Conservation (phyloP, 805 yeast species). For the Starmerella roubikii region DNA sequence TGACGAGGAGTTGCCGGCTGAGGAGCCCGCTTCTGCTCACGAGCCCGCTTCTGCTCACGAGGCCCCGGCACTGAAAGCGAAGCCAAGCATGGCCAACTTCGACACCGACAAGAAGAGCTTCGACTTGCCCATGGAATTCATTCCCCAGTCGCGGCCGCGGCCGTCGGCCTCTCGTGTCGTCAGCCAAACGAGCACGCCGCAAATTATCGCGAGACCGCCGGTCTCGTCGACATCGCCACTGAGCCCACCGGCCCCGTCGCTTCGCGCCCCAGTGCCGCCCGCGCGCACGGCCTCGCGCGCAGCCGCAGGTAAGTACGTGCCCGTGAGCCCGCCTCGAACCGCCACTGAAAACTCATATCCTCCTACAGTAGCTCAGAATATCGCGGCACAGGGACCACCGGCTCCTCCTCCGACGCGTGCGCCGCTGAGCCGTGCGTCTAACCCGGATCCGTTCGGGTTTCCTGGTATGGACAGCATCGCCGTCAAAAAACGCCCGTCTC, state of each 20-base stretch:
- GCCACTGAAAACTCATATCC: too few species aligned
- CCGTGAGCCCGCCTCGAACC: too few species aligned
- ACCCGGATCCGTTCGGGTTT: conserved; percentile 20
- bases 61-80: not conserved
- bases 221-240: too few species aligned
- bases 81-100: conserved; percentile 14
- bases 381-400: not conserved
- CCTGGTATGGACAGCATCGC: conserved; percentile 7
- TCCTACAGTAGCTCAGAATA: too few species aligned
- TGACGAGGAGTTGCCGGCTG: conserved; percentile 3
- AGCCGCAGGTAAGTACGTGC: too few species aligned
- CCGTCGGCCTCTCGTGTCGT: conserved; percentile 13
- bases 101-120: conserved; percentile 23
- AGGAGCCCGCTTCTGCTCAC: not conserved
- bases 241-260: too few species aligned
- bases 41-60: not conserved
- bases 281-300: too few species aligned
- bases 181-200: conserved; percentile 7
- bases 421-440: conserved; percentile 1
- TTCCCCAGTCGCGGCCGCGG: conserved; percentile 21
- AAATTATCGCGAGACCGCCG: too few species aligned
- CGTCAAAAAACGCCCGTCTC: not conserved
- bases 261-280: too few species aligned
- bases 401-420: not conserved
- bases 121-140: conserved; percentile 25